Evolutionary conservation across 2,329 filamentous ascomycete genomes (phyloP).

Genomic region (Colletotrichum graminicola): DNA sequence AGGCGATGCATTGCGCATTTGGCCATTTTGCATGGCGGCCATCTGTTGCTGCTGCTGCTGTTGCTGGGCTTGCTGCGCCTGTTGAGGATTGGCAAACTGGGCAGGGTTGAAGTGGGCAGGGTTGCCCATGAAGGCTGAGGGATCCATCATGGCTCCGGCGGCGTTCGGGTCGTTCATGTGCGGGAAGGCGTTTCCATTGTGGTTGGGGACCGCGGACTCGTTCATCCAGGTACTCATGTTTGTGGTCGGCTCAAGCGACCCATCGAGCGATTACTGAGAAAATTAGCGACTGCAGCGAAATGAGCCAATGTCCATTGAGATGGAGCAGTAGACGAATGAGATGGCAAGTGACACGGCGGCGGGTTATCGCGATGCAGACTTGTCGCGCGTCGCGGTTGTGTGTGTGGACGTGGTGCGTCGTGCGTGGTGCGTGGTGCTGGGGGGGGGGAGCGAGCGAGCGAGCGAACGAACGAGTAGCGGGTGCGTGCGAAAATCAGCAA

Average conservation of each 20-base stretch:
- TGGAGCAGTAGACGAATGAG: conserved; percentile 45
- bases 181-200: conserved; percentile 77
- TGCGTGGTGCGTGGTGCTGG: conserved; percentile 20
- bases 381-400: conserved; percentile 44
- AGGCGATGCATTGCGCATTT: conserved; percentile 84
- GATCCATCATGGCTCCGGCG: conserved; percentile 72
- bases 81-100: conserved; percentile 66
- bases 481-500: conserved; percentile 37
- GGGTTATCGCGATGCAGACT: conserved; percentile 40
- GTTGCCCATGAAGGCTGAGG: conserved; percentile 72
- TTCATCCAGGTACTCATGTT: conserved; percentile 82
- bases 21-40: conserved; percentile 81
- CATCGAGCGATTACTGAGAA: conserved; percentile 59
- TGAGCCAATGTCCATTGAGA: conserved; percentile 58
- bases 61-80: conserved; percentile 44
- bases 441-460: conserved; percentile 14
- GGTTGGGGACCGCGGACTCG: conserved; percentile 75
- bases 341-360: conserved; percentile 60
- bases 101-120: conserved; percentile 70
- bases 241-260: conserved; percentile 61
- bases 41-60: conserved; percentile 59
- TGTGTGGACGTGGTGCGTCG: conserved; percentile 11
- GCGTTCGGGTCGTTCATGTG: conserved; percentile 73
- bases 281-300: conserved; percentile 60
- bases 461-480: conserved; percentile 36